phyloP scores from a whole-genome alignment of 495 filamentous ascomycete species.

The Copromyces sp. region DNA sequence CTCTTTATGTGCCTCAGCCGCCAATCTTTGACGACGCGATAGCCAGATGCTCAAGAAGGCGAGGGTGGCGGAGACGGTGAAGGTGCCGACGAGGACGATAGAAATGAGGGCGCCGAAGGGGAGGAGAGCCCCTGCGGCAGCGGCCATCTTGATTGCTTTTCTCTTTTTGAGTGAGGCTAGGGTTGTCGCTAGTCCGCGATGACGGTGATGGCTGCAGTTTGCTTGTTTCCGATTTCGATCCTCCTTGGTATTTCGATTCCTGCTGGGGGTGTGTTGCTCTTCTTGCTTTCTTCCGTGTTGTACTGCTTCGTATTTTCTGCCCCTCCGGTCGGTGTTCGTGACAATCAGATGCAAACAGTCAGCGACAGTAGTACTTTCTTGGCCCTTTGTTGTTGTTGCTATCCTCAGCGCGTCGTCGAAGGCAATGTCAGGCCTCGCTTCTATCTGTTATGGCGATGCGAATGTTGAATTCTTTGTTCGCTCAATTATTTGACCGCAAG shows the following conservation, averaged over 20 bases:
- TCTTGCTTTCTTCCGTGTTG: not conserved
- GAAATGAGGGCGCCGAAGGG: constrained; percentile 5
- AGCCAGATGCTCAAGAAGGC: constrained; percentile 8
- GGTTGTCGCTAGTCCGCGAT: not conserved
- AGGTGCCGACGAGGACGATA: constrained; percentile 9
- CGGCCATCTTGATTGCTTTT: not conserved
- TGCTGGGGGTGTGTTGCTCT: not conserved
- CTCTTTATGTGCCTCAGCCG: no score
- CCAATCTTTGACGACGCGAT: constrained; percentile 2
- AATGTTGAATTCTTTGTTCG: no score
- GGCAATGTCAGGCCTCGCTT: not conserved
- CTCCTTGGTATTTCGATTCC: not conserved
- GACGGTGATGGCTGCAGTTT: not conserved
- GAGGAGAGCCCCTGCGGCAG: not conserved
- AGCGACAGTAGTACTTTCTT: not conserved
- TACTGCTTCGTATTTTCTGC: not conserved
- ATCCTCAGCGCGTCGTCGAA: not conserved
- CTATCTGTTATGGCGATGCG: not conserved
- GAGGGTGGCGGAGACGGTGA: constrained; percentile 1
- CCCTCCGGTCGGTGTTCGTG: not conserved
- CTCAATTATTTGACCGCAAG: no score
- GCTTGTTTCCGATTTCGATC: not conserved
- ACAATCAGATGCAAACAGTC: not conserved
- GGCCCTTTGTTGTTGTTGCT: not conserved
- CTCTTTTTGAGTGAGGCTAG: not conserved